Conservation (phyloP, 2,329 filamentous ascomycete species). For the Colletotrichum orchidophilum region DNA sequence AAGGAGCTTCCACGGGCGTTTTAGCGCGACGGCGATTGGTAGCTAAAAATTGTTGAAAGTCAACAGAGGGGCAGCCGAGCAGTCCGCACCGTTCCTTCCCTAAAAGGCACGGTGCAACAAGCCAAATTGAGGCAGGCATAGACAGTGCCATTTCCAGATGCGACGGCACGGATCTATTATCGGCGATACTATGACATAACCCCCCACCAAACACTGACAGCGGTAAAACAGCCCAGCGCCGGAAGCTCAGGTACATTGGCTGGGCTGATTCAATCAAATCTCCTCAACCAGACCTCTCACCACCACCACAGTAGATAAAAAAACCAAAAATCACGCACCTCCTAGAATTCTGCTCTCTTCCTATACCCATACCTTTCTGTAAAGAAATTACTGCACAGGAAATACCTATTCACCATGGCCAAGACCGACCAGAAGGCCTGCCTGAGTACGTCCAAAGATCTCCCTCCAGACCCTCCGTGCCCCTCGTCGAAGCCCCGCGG, state of each 20-base stretch:
- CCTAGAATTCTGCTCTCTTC: constrained; percentile 16
- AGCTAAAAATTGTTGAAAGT: constrained; percentile 36
- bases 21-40: constrained; percentile 32
- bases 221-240: constrained; percentile 24
- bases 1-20: constrained; percentile 20
- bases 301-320: constrained; percentile 33
- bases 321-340: constrained; percentile 44
- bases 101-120: not conserved
- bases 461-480: constrained; percentile 42
- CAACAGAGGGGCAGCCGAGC: constrained; percentile 35
- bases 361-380: constrained; percentile 4
- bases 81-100: not conserved
- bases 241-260: constrained; percentile 28
- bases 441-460: constrained; percentile 63
- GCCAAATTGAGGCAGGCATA: accelerated
- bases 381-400: constrained; percentile 15
- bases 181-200: constrained; percentile 32
- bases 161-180: constrained; percentile 23
- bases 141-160: not conserved
- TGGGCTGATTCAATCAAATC: constrained; percentile 33
- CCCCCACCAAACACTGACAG: constrained; percentile 31
- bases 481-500: constrained; percentile 31
- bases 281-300: constrained; percentile 39
- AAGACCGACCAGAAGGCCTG: constrained; percentile 68
- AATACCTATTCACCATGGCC: constrained; percentile 52